Base-by-base conservation (phyloP, 2,329 filamentous ascomycete species). In the Colletotrichum tofieldiae region DNA sequence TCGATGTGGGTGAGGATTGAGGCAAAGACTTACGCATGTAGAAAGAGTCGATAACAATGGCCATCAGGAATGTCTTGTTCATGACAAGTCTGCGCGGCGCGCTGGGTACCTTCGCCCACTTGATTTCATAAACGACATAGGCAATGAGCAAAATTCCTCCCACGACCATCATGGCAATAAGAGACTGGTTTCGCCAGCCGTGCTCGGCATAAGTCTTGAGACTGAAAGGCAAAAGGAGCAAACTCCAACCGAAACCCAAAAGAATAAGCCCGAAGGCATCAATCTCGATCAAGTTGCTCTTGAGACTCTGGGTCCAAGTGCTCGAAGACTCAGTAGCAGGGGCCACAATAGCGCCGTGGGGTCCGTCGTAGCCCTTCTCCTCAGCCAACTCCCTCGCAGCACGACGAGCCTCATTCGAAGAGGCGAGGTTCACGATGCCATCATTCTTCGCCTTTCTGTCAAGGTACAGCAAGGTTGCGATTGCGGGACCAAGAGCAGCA, bases 151-250 rank as follows among this genome's bases (percentile, higher is more conserved):
- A 80, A 1, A 83, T 63, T 0, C 74, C 79, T 4, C 86, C 87
- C 0, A 86, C 52, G 1, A 79, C 81, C 58, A 88, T 84, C 20
- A 88, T 75, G 26, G 79, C 81, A 61, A 82, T 81, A 12, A 88
- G 77, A 79, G 82, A 88, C 0, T 82, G 82, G 0, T 85, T 86
- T 7, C 77, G 78, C 85, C 86, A 87, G 60, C 81, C 77, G 32
- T 78, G 77, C 2, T 82, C 76, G 0, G 81, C 80, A 5, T 78
- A 73, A 5, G 73, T 74, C 2, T 79, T 82, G 6, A 87, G 76
- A 47, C 80, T 85, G 77, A 86, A 87, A 0, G 89, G 89, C 0
- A 89, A 83, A 5, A 90, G 82, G 26, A 91, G 83, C 58, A 90
- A 81, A 0, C 84, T 82, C 69, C 87, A 86, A 0, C 86, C 87